These are phyloP conservation scores for Termitomyces sp. DNA, from an alignment of 768 basidiomycete species.

Conservation along the genomic window DNA sequence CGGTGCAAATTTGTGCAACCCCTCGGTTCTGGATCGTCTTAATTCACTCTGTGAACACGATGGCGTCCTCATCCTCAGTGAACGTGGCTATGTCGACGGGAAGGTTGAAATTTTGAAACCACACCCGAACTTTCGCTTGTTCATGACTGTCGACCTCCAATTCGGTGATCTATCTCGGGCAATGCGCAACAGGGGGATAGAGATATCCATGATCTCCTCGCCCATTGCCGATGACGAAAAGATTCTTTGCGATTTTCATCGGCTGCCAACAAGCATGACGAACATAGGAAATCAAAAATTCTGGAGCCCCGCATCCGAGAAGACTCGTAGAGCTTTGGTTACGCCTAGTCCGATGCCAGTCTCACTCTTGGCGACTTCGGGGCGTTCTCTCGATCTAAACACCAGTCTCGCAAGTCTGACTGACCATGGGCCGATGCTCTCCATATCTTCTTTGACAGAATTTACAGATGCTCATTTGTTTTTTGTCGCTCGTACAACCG, in stretches of 20 bases:
- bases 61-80: conserved; percentile 81
- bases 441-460: conserved; percentile 14
- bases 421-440: conserved; percentile 35
- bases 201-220: conserved; percentile 54
- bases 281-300: conserved; percentile 4
- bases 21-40: conserved; percentile 93
- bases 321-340: conserved; percentile 31
- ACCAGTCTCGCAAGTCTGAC: conserved; percentile 39
- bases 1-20: conserved; percentile 90
- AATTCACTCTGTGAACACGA: conserved; percentile 93
- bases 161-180: conserved; percentile 94
- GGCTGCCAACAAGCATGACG: conserved; percentile 36
- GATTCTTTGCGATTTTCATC: conserved; percentile 43
- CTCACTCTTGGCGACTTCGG: conserved; percentile 27
- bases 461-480: conserved; percentile 24
- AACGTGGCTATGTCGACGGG: conserved; percentile 82
- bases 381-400: conserved; percentile 45
- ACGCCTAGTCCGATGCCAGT: background rate
- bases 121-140: conserved; percentile 85
- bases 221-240: conserved; percentile 41
- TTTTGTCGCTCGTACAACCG: conserved; percentile 34
- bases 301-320: conserved; percentile 27
- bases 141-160: conserved; percentile 91
- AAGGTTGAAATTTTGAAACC: conserved; percentile 71
- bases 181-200: conserved; percentile 96